Evolutionary conservation across 371 early-diverging fungal genomes (phyloP), one percentile per base, ranked within the genome.

Genomic region (Actinomucor elegans): DNA sequence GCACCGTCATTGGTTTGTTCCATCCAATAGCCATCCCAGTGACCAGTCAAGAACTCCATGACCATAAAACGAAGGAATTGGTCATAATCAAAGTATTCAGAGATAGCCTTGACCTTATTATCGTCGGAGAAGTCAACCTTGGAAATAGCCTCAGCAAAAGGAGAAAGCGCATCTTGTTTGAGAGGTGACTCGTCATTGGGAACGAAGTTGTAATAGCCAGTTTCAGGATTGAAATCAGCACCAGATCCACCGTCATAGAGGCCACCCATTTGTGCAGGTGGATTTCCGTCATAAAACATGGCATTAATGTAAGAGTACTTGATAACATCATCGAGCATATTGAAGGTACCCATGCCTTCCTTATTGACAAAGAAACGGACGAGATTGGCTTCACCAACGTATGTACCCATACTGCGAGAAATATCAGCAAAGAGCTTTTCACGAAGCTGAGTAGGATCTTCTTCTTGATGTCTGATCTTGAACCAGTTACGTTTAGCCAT

Each of bases 21-120:
- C 61, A 67, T 67, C 83, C 83, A 82, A 63, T 82, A 82, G 14
- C 68, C 83, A 46, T 82, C 83, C 83, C 83, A 82, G 51, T 69
- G 31, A 27, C 70, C 83, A 38, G 80, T 67, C 20, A 80, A 67
- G 67, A 72, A 82, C 52, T 82, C 83, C 48, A 80, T 55, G 27
- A 79, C 79, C 80, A 82, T 80, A 62, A 77, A 75, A 21, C 83
- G 79, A 36, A 82, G 52, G 53, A 74, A 75, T 18, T 63, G 50
- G 29, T 82, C 83, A 23, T 69, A 41, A 18, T 80, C 77, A 56
- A 82, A 69, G 38, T 43, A 45, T 31, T 62, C 52, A 52, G 60
- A 41, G 42, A 79, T 60, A 20, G 64, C 62, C 6, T 62, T 51
- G 0, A 80, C 55, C 28, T 69, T 58, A 5, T 50, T 69, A 43